phyloP scores from a whole-genome alignment of 768 basidiomycete species.

The Mycena leptocephala region DNA sequence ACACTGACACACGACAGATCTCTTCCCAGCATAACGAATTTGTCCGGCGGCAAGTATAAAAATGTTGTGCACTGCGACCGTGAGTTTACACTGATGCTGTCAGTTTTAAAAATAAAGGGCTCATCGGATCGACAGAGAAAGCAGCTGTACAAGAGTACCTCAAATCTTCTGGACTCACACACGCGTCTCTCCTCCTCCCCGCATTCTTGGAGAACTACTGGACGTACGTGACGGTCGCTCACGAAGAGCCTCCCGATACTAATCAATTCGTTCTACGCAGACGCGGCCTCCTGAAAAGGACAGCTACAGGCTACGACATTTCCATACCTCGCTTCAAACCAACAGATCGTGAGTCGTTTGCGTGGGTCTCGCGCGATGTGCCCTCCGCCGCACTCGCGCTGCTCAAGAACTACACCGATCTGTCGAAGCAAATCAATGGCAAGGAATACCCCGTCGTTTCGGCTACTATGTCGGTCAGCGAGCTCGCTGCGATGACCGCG shows the following conservation, averaged over 20 bases:
- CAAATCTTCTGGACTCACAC: not conserved
- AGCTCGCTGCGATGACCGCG: not conserved
- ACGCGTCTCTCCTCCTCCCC: conserved; percentile 12
- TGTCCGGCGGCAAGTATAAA: conserved; percentile 13
- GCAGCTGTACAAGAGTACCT: not conserved
- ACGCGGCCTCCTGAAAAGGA: not conserved
- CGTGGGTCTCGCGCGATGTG: conserved; percentile 15
- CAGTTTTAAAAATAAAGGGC: conserved; percentile 1
- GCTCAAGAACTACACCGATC: conserved; percentile 13
- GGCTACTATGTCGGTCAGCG: not conserved
- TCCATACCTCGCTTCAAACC: not conserved
- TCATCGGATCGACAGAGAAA: too few species aligned
- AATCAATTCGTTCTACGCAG: too few species aligned
- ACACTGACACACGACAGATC: not conserved
- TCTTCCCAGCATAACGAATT: not conserved
- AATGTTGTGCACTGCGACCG: conserved; percentile 2
- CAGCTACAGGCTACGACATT: not conserved
- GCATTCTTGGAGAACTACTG: conserved; percentile 19
- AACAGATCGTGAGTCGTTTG: not conserved
- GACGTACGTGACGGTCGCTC: too few species aligned
- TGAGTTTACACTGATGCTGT: too few species aligned
- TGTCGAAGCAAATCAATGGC: not conserved
- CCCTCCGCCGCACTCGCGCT: conserved; percentile 6
- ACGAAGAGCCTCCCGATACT: too few species aligned
- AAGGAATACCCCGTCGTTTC: conserved; percentile 14